Base-by-base conservation (phyloP, 1,139 yeast species). In the Debaryomyces nepalensis region DNA sequence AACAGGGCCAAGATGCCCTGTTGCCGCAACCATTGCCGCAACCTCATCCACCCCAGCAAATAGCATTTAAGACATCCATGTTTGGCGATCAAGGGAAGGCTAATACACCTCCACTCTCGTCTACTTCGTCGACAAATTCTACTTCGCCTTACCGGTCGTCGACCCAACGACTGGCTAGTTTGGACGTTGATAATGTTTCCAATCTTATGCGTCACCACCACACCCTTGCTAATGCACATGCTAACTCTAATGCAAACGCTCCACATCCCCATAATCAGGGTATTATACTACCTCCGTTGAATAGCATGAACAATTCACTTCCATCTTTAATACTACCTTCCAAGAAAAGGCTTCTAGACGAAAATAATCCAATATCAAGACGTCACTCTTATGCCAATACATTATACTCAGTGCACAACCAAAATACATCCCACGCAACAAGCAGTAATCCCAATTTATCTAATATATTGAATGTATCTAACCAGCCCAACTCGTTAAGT, bases 21-120 rank as follows among this genome's bases (percentile, higher is more conserved):
- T 18, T 24, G n/a, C 18, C 24, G 8, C 37, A 30, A 26, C 32
- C 48, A 14, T 47, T 50, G 6, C 44, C 49, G 8, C 41, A 26
- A n/a, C 44, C 30, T 6, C 50, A 33, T 14, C 48, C 34, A 23
- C 27, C 43, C 26, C 46, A 39, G 20, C 50, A 54, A 29, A 59
- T 66, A 21, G 56, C 73, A 18, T 70, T 70, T 54, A 70, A 70
- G 41, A 70, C 76, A 3, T 64, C 72, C 9, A 70, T 70, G 70
- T 70, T 70, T 52, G 64, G 62, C 39, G 48, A 50, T 14, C 26
- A 29, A 16, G 45, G 43, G 14, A 30, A 10, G 7, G 5, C 42
- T 7, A 40, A 31, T 20, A 35, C 45, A 3, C 43, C 50, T 14
- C 41, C 43, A 6, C 6, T 27, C 3, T 27, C 31, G n/a, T 27